Evolutionary conservation across 2,329 filamentous ascomycete species (phyloP).

Genomic region (Helminthosporium solani): DNA sequence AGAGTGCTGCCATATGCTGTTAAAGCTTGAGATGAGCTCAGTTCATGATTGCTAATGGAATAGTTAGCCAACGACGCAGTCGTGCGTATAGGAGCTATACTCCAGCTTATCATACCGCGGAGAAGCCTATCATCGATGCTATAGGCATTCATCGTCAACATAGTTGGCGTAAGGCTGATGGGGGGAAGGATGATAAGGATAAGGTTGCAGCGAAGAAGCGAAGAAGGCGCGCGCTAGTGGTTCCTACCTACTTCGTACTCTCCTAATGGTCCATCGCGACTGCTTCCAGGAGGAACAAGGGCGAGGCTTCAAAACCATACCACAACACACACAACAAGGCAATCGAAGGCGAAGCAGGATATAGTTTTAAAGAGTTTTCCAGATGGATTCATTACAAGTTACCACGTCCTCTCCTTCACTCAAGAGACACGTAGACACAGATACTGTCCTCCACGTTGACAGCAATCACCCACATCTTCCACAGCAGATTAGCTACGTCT

Average conservation of each 20-base stretch:
- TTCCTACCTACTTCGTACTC: neutral
- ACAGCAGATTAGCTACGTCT: conserved; percentile 8
- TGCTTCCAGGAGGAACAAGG: too few species aligned
- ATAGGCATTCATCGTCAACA: neutral
- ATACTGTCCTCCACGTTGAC: neutral
- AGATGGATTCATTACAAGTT: conserved; percentile 11
- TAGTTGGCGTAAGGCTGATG: neutral
- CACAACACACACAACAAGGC: neutral
- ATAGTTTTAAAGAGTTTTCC: neutral
- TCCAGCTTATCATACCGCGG: conserved; percentile 9
- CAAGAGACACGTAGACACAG: neutral
- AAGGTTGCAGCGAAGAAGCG: conserved; percentile 2
- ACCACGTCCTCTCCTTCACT: conserved; percentile 2
- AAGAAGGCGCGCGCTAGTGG: conserved; percentile 3
- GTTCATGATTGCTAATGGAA: neutral
- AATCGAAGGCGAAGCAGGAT: neutral
- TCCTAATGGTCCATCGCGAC: neutral
- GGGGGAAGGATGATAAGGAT: neutral
- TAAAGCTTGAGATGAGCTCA: neutral
- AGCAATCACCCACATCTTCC: neutral
- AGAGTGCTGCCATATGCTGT: conserved; percentile 1
- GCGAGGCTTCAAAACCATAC: neutral
- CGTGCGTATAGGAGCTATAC: neutral
- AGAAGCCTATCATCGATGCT: conserved; percentile 1
- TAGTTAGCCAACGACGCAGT: neutral